These are phyloP conservation scores for Aspergillus ochraceus DNA, from an alignment of 2,329 filamentous ascomycete species.

Conservation along the genomic window DNA sequence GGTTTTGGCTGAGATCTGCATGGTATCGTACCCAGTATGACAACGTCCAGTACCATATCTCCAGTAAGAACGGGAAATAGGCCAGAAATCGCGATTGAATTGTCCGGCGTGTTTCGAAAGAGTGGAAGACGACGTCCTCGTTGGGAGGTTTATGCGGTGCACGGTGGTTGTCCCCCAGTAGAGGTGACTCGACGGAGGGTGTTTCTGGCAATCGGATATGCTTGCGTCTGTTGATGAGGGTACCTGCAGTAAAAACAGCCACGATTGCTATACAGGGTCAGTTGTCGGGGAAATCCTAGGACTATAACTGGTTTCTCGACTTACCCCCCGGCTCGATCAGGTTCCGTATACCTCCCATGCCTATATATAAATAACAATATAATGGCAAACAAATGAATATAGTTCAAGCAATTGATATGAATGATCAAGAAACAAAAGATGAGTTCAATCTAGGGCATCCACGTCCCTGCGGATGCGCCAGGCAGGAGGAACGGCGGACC, in stretches of 20 bases:
- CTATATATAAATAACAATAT: background rate
- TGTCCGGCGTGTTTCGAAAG: slow-evolving; percentile 7
- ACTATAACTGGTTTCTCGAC: background rate
- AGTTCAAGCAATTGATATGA: no score
- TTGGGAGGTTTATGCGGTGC: slow-evolving; percentile 1
- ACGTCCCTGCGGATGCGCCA: background rate
- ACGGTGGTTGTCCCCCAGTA: slow-evolving; percentile 11
- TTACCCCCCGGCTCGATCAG: slow-evolving; percentile 20
- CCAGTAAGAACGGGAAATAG: slow-evolving; percentile 31
- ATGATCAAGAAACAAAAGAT: background rate
- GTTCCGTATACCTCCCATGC: slow-evolving; percentile 14
- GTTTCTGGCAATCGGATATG: slow-evolving; percentile 1
- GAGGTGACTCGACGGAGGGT: slow-evolving; percentile 14
- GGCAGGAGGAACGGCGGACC: background rate
- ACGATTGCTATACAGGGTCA: slow-evolving; percentile 11
- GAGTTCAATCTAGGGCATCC: background rate
- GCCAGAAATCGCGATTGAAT: slow-evolving; percentile 25
- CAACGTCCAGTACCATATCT: slow-evolving; percentile 36
- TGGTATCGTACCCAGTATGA: slow-evolving; percentile 30
- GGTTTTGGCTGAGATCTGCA: background rate
- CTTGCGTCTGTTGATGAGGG: slow-evolving; percentile 16
- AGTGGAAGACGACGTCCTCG: background rate
- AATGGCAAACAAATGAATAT: background rate
- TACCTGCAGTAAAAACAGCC: slow-evolving; percentile 12
- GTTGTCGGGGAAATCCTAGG: background rate